Conservation (phyloP, 257 asterid genomes). For the Cinchona pubescens region DNA sequence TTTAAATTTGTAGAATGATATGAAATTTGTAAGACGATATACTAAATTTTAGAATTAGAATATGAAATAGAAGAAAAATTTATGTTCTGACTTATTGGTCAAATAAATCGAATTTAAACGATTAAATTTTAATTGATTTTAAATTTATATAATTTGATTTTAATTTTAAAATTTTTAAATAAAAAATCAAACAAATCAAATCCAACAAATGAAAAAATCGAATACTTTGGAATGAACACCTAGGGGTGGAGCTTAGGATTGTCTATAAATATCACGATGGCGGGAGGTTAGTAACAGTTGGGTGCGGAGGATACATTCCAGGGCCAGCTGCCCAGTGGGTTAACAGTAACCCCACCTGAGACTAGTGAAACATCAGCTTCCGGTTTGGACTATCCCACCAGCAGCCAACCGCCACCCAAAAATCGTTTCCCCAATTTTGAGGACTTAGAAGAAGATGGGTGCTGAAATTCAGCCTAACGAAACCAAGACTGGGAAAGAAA, state of each 20-base stretch:
- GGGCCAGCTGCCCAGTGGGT: neutral
- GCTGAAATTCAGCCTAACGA: conserved; percentile 44
- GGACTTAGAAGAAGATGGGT: conserved; percentile 53
- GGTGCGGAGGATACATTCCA: conserved; percentile 7
- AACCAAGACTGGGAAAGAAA: conserved; percentile 15
- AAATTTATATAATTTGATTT: no score
- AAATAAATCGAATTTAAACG: no score
- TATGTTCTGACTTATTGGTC: no score
- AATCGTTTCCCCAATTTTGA: neutral
- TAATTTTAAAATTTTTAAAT: no score
- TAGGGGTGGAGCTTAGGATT: neutral
- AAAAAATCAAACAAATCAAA: no score
- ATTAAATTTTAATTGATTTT: no score
- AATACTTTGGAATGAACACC: no score
- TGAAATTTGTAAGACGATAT: no score
- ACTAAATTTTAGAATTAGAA: no score
- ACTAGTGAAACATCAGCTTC: conserved; percentile 2
- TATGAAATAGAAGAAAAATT: no score
- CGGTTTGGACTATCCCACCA: neutral
- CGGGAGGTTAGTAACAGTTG: conserved; percentile 14
- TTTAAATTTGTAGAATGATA: no score
- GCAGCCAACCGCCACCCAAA: neutral
- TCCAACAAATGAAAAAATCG: no score
- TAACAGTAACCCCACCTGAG: neutral
- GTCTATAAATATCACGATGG: conserved; percentile 32